Base-by-base conservation (phyloP, 768 basidiomycete species). In the Russula emetica region DNA sequence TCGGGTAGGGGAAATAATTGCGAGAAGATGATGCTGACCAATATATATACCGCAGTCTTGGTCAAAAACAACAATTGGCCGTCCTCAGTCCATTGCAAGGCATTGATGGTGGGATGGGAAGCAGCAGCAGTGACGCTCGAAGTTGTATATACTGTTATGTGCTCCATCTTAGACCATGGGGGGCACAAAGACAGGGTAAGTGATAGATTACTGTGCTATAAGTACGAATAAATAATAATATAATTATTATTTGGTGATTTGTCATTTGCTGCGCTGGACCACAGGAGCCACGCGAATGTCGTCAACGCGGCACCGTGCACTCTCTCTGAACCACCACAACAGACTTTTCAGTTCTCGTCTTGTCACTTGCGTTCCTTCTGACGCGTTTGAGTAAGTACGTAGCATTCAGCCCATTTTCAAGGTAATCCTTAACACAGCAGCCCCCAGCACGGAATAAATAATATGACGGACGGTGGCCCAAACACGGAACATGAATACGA, bases 1-100 rank as follows among this genome's bases (percentile, higher is more conserved):
- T 55, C 38, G 38, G 40, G 20, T 11, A 8, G 36, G 26, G 50
- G 50, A 14, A n/a, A 53, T 18, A 13, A 18, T 36, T 30, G 14
- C 58, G 14, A 32, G 30, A 51, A 24, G 44, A 50, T 4, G n/a
- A 49, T 53, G 54, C 79, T 66, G 71, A 91, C 90, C 76, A 92
- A 69, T 36, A 93, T 83, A 69, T 90, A 82, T 3, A 86, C 80
- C 0, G 84, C 84, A 34, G 79, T 78, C 72, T 86, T 86, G 8
- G 88, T 85, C n/a, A 81, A 72, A 58, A 92, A 81, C 58, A 81
- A 78, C 0, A 84, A 75, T 70, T 93, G 90, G 0, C 90, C 90
- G 57, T 92, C 89, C 18, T 79, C 80, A 16, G 88, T 84, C 85
- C 87, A 90, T 71, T 90, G 88, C 10, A 92, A 72, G 69, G 81